These are phyloP conservation scores for Acanthochlamys bracteata DNA, from an alignment of 106 monocot genomes.

Conservation along the genomic window DNA sequence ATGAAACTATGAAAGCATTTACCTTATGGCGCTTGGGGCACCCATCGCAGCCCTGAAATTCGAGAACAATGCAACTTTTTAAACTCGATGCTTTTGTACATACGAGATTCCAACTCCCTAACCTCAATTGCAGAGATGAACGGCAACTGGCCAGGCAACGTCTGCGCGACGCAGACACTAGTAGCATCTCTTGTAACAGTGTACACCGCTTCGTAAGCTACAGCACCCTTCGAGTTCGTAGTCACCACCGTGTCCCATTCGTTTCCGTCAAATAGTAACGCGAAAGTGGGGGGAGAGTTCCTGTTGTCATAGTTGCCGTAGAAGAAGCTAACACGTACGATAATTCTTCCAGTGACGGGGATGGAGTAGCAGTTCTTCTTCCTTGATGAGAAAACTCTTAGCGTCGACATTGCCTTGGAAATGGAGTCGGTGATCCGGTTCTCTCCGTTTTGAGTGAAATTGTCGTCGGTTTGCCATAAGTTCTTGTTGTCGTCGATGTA, in stretches of 20 bases:
- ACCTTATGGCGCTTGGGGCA: slow-evolving; percentile 12
- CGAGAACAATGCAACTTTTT: slow-evolving; percentile 1
- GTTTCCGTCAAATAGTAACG: slow-evolving; percentile 20
- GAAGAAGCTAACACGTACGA: slow-evolving; percentile 21
- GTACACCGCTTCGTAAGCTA: slow-evolving; percentile 6
- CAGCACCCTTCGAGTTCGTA: not conserved
- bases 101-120: slow-evolving; percentile 3
- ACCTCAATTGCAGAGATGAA: slow-evolving; percentile 31
- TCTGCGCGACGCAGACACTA: slow-evolving; percentile 21
- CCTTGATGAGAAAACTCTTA: slow-evolving; percentile 18
- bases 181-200: not conserved
- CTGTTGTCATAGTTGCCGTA: slow-evolving; percentile 43
- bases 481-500: slow-evolving; percentile 9
- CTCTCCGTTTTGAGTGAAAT: slow-evolving; percentile 13
- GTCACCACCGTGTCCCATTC: slow-evolving; percentile 15
- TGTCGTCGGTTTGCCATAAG: slow-evolving; percentile 21
- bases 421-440: not conserved
- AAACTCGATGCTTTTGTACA: slow-evolving; percentile 13
- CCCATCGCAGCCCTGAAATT: slow-evolving; percentile 9
- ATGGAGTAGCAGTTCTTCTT: slow-evolving; percentile 36
- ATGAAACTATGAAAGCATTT: too few relatives aligned
- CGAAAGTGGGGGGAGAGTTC: slow-evolving; percentile 24
- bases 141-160: slow-evolving; percentile 1
- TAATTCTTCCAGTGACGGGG: slow-evolving; percentile 7
- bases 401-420: slow-evolving; percentile 12